A percentile compares a stretch with the other conserved stretches of the same genome.
These are phyloP conservation scores for Fusarium tuaranense DNA, from an alignment of 2,329 filamentous ascomycete genomes.

Conservation along the genomic window DNA sequence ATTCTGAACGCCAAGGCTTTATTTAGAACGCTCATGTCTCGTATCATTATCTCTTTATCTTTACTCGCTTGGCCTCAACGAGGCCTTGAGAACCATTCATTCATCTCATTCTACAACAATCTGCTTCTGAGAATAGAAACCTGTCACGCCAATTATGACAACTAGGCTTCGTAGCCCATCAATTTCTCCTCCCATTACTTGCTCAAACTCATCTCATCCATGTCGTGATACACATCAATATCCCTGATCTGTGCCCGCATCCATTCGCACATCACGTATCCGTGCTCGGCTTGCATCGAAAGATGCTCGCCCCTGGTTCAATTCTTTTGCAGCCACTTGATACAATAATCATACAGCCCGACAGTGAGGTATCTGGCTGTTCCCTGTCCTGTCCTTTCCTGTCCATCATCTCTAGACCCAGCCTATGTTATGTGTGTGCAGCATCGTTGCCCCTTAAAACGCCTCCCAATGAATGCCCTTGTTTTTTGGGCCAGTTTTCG, in stretches of 20 bases:
- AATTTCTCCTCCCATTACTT: not conserved
- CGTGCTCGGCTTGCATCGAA: not conserved
- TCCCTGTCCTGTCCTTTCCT: not conserved
- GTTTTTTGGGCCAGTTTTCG: constrained; percentile 12
- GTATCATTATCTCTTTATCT: not conserved
- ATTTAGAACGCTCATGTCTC: not conserved
- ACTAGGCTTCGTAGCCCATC: not conserved
- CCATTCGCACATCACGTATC: not conserved
- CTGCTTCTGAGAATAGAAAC: not conserved
- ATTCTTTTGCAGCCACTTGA: constrained; percentile 17
- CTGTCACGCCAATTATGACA: not conserved
- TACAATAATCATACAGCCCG: not conserved
- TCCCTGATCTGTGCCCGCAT: not conserved
- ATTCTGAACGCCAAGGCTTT: not conserved
- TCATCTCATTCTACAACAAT: not conserved
- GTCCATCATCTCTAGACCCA: not conserved
- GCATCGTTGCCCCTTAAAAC: constrained; percentile 20
- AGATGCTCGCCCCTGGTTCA: constrained; percentile 2
- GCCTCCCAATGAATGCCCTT: constrained; percentile 28
- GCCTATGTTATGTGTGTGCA: constrained; percentile 8
- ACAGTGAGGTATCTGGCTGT: constrained; percentile 2
- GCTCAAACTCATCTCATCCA: not conserved
- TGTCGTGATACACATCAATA: not conserved
- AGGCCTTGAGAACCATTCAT: not conserved
- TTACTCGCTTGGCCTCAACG: not conserved